Base-by-base conservation (phyloP, 257 asterid species). In the Capsicum rhomboideum region DNA sequence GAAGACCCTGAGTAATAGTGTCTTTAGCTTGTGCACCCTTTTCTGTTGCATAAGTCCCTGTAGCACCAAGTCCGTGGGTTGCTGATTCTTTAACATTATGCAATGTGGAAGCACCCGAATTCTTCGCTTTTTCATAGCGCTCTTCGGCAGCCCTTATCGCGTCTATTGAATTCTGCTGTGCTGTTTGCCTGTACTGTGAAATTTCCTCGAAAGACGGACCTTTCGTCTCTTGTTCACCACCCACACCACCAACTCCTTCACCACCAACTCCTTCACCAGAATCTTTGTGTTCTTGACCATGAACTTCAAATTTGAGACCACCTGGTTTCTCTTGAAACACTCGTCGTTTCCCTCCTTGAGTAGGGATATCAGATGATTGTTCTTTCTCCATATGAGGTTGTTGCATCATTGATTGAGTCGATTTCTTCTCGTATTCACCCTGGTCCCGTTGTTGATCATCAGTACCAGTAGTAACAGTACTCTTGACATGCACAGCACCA, bases 101-200 rank as follows among this genome's bases (percentile, higher is more conserved):
- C 68, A 86, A 54, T 9, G 83, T 40, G 0, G 83, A 56, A 17
- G 23, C 82, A 42, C 87, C 84, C 20, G 40, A 31, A 18, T 80
- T 84, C 66, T 88, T 91, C 0, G 90, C 89, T 66, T 80, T 86
- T 64, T 89, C 72, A 16, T 64, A 90, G 1, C 92, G 87, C 72
- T 91, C 88, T 50, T 88, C 91, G 0, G 96, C 93, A 0, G 92
- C 91, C 21, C 90, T 82, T 49, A 92, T 87, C 0, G 95, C 90
- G 13, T 92, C 92, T 63, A 63, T 75, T 1, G 95, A 92, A 0
- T 90, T 93, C 88, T 93, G 93, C 58, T 94, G 98, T 8, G 97
- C 98, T 5, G 83, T 49, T 23, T 83, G 89, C 83, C 98, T 89
- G 78, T 88, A 37, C 2, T 85, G 85, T 0, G 92, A 85, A 4